phyloP scores from a whole-genome alignment of 805 yeast genomes.

The Sugiyamaella floridensis region DNA sequence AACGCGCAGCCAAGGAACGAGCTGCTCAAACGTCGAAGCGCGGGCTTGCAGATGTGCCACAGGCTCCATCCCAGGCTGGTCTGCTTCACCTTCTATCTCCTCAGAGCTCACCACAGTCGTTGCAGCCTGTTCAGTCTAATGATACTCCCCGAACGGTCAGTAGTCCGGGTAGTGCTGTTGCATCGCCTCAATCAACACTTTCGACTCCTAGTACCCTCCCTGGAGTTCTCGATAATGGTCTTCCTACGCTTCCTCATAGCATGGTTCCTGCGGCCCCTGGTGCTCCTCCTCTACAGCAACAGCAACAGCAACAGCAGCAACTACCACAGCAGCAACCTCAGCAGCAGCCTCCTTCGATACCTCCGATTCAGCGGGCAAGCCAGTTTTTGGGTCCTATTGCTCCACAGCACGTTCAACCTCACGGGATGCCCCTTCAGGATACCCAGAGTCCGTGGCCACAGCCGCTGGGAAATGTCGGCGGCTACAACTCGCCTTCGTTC shows the following conservation, averaged over 20 bases:
- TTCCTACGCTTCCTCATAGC: conserved; percentile 4
- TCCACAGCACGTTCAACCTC: neutral
- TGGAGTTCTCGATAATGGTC: neutral
- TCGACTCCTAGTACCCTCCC: neutral
- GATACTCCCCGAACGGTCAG: neutral
- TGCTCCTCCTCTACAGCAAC: neutral
- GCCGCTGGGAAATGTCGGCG: neutral
- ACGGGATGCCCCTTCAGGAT: neutral
- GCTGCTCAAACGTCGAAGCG: neutral
- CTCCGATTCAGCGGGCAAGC: conserved; percentile 5
- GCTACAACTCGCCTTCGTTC: neutral
- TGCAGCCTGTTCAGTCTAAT: conserved; percentile 5
- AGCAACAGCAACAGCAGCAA: neutral
- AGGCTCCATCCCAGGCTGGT: neutral
- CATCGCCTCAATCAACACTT: neutral
- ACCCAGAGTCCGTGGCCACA: neutral
- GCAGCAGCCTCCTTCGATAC: conserved; percentile 2
- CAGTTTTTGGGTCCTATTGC: neutral
- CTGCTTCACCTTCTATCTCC: neutral
- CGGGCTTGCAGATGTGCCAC: neutral
- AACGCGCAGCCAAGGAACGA: conserved; percentile 7
- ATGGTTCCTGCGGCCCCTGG: conserved; percentile 2
- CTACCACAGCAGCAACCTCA: too few relatives aligned
- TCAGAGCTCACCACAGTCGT: neutral
- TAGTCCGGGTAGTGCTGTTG: neutral